These are phyloP conservation scores for Fragaria iinumae DNA, from an alignment of 306 rosid species.

Conservation along the genomic window DNA sequence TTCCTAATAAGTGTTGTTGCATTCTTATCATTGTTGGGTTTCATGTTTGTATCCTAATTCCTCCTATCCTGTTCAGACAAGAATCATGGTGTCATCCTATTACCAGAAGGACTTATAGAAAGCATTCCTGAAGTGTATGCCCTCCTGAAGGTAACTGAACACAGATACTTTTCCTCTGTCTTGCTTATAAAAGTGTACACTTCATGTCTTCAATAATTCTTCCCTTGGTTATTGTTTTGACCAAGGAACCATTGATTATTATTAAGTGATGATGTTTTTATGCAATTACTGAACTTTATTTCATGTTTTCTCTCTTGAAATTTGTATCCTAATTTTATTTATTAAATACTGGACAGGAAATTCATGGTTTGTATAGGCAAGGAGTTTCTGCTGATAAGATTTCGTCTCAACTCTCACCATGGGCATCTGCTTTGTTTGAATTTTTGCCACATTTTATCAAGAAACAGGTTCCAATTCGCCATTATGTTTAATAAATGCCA, in stretches of 20 bases:
- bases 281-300: not conserved
- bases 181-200: not conserved
- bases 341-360: conserved; percentile 59
- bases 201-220: not conserved
- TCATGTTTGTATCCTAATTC: conserved; percentile 21
- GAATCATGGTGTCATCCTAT: conserved; percentile 88
- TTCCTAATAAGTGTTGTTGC: conserved; percentile 32
- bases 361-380: conserved; percentile 74
- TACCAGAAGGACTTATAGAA: conserved; percentile 97
- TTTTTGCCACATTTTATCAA: conserved; percentile 90
- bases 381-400: conserved; percentile 71
- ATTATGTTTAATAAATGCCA: conserved; percentile 1
- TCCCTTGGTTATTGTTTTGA: not conserved
- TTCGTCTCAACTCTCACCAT: conserved; percentile 84
- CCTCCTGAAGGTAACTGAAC: conserved; percentile 65
- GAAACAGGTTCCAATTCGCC: conserved; percentile 57
- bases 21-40: not conserved
- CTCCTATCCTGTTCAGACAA: conserved; percentile 53
- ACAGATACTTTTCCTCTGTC: not conserved
- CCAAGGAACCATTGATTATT: not conserved
- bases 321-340: not conserved
- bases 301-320: not conserved
- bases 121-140: conserved; percentile 99
- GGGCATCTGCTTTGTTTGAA: conserved; percentile 98
- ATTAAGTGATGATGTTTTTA: not conserved